A percentile compares a stretch with the other conserved stretches of the same genome.
phyloP scores from a whole-genome alignment of 2,329 filamentous ascomycete genomes.

The Penicillium decumbens region DNA sequence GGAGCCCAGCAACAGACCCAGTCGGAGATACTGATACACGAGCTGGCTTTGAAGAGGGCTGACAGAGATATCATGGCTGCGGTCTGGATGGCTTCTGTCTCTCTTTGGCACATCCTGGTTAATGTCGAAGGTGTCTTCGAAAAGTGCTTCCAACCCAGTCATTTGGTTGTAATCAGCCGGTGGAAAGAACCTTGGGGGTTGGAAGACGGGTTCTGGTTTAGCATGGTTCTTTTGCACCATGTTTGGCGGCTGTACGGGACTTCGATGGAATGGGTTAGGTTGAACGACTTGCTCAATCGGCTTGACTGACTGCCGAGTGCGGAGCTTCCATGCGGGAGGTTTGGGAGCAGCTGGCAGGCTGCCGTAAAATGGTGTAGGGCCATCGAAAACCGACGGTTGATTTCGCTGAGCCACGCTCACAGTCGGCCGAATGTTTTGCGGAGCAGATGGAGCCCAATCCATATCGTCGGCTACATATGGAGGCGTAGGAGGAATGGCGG shows the following conservation, averaged over 20 bases:
- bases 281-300: slow-evolving; percentile 35
- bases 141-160: slow-evolving; percentile 44
- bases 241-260: slow-evolving; percentile 24
- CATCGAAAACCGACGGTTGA: slow-evolving; percentile 28
- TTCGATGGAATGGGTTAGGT: slow-evolving; percentile 37
- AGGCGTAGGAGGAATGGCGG: slow-evolving; percentile 34
- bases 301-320: slow-evolving; percentile 31
- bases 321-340: slow-evolving; percentile 40
- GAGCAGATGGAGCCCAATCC: slow-evolving; percentile 49
- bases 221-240: slow-evolving; percentile 16
- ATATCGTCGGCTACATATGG: slow-evolving; percentile 43
- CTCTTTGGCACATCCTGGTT: slow-evolving; percentile 26
- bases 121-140: slow-evolving; percentile 44
- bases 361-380: slow-evolving; percentile 43
- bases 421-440: slow-evolving; percentile 33
- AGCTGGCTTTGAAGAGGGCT: slow-evolving; percentile 16
- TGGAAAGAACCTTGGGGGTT: slow-evolving; percentile 46
- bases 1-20: slow-evolving; percentile 29
- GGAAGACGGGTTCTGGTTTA: slow-evolving; percentile 34
- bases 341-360: slow-evolving; percentile 39
- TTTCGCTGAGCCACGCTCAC: slow-evolving; percentile 30
- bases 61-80: slow-evolving; percentile 4
- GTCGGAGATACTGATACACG: slow-evolving; percentile 28
- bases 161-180: slow-evolving; percentile 31
- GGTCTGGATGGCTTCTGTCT: slow-evolving; percentile 17